These are phyloP conservation scores for Galerina marginata DNA, from an alignment of 768 basidiomycete species.

Conservation along the genomic window DNA sequence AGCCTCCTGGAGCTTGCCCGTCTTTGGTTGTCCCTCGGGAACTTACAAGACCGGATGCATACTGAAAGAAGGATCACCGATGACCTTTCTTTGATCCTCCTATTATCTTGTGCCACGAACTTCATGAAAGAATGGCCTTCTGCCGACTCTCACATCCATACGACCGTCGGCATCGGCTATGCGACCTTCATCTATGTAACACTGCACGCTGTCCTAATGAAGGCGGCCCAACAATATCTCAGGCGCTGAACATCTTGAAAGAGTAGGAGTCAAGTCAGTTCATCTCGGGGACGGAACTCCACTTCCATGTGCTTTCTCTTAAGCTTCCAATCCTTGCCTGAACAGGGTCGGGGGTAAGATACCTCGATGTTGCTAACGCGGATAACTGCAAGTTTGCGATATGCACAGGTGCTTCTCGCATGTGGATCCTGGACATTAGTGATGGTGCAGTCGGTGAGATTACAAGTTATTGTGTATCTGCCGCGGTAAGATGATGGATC, in stretches of 20 bases:
- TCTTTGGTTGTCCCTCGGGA: too few species aligned
- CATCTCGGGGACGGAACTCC: constrained; percentile 10
- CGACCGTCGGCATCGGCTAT: not conserved
- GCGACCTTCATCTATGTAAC: not conserved
- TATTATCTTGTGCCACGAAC: not conserved
- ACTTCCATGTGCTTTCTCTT: constrained; percentile 8
- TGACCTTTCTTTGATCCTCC: not conserved
- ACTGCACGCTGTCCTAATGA: not conserved
- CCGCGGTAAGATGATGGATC: too few species aligned
- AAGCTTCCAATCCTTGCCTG: not conserved
- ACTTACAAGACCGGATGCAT: too few species aligned
- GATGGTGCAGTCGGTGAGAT: too few species aligned
- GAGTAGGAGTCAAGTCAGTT: constrained; percentile 10
- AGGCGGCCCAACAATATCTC: not conserved
- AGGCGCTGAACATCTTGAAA: not conserved
- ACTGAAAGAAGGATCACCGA: not conserved
- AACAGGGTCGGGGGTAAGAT: not conserved
- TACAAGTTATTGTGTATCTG: too few species aligned
- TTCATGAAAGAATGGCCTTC: not conserved
- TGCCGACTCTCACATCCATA: too few species aligned
- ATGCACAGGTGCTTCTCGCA: not conserved
- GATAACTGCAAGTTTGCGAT: not conserved
- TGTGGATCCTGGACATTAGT: not conserved
- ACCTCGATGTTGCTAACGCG: not conserved
- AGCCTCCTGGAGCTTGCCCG: too few species aligned